Evolutionary conservation across 148 eudicot genomes (phyloP).

Genomic region (Diospyros kaki): DNA sequence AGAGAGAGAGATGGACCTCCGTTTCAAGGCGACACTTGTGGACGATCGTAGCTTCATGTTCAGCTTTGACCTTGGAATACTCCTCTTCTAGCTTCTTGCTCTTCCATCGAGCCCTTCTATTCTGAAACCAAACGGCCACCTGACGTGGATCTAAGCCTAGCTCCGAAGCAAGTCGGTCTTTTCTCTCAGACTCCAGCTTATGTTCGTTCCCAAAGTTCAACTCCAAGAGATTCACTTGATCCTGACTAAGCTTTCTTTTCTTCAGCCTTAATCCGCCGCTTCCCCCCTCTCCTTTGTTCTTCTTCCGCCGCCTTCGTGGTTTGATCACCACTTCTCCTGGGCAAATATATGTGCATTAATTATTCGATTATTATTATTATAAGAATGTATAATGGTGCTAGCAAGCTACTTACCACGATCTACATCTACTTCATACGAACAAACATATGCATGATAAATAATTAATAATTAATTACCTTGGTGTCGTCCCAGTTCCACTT

Average conservation of each 20-base stretch:
- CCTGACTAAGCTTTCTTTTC: constrained; percentile 71
- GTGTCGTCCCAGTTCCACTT: constrained; percentile 32
- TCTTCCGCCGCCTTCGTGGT: constrained; percentile 35
- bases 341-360: background rate
- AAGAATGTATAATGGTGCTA: too few species aligned
- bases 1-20: constrained; percentile 38
- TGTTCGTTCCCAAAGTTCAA: constrained; percentile 66
- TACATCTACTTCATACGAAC: background rate
- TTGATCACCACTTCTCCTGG: constrained; percentile 22
- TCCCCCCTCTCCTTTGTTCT: constrained; percentile 28
- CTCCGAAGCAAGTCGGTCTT: constrained; percentile 71
- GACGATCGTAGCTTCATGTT: constrained; percentile 42
- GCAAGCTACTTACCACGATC: background rate
- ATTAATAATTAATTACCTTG: constrained; percentile 35
- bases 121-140: constrained; percentile 98
- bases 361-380: too few species aligned
- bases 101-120: constrained; percentile 91
- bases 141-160: constrained; percentile 82
- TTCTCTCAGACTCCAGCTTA: constrained; percentile 79
- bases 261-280: constrained; percentile 22
- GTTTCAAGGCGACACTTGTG: constrained; percentile 76
- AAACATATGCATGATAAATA: background rate
- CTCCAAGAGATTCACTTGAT: constrained; percentile 65
- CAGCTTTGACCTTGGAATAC: constrained; percentile 50
- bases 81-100: constrained; percentile 78